A percentile compares a stretch with the other conserved stretches of the same genome.
phyloP scores from a whole-genome alignment of 306 rosid genomes.

The Malus asiatica region DNA sequence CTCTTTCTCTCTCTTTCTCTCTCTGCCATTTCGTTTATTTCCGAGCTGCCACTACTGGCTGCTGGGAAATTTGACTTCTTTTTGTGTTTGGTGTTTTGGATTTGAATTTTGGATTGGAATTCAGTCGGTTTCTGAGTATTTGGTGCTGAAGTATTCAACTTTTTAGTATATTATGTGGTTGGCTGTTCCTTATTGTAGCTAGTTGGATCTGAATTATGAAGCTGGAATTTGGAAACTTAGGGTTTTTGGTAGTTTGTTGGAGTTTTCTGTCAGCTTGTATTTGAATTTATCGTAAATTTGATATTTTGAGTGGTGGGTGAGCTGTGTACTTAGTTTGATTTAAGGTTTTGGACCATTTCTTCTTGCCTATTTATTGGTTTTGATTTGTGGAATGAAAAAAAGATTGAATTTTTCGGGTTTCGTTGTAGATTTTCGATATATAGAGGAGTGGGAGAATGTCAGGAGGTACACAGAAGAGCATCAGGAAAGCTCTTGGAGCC shows the following conservation, averaged over 20 bases:
- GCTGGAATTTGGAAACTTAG: neutral
- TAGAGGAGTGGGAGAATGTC: conserved; percentile 55
- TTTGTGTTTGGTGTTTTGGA: neutral
- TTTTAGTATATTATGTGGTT: neutral
- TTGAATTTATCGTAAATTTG: conserved; percentile 14
- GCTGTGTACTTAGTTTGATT: neutral
- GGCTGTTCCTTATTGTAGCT: conserved; percentile 15
- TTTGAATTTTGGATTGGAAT: neutral
- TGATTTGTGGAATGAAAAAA: neutral
- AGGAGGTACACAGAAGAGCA: conserved; percentile 78
- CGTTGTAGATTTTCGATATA: conserved; percentile 34
- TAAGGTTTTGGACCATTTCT: neutral
- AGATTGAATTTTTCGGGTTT: conserved; percentile 7
- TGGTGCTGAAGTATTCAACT: neutral
- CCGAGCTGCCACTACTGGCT: neutral
- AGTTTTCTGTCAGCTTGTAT: conserved; percentile 1
- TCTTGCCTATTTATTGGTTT: neutral
- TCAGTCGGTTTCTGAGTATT: neutral
- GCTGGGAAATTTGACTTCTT: neutral
- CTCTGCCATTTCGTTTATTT: neutral
- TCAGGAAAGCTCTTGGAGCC: conserved; percentile 93
- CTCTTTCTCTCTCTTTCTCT: conserved; percentile 23
- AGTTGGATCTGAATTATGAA: conserved; percentile 43
- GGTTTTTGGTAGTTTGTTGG: neutral
- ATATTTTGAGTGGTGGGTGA: neutral